Evolutionary conservation across 2,329 filamentous ascomycete species (phyloP), one percentile per base, ranked within the genome.

Genomic region (Exophiala bonariae): DNA sequence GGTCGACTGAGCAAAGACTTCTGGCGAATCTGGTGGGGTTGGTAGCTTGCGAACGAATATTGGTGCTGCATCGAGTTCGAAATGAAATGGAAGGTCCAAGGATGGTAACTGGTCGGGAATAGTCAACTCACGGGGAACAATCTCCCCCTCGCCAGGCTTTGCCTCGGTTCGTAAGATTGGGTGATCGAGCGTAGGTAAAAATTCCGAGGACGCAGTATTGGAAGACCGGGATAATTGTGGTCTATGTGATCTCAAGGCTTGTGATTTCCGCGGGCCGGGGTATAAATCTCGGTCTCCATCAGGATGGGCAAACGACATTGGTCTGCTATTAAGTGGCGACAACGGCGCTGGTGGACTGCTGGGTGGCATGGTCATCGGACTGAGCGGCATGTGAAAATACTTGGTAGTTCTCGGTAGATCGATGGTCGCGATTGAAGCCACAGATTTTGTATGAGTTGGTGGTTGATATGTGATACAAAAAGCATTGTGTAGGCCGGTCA

Each of bases 401-500:
- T 35, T 55, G 14, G 52, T 53, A 3, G 36, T 50, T 20, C 44
- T 54, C 3, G 57, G 56, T 19, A 59, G 44, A 48, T 59, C 56
- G 3, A 59, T 47, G 2, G 50, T 58, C 10, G 52, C 32, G 1
- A 58, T 50, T 4, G 53, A 44, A 11, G 55, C 55, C 6, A 57
- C 33, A 6, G 52, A 39, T 30, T 54, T 53, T 20, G 46, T 55
- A 33, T 44, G 45, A 9, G 59, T 59, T 4, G 84, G 81, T 16
- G 84, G 77, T 14, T 78, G 77, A 61, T 89, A 89, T 1, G 85
- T 89, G 56, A 89, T 85, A 11, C 81, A 85, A 54, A 89, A 77
- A 9, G 83, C 85, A 47, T 80, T 80, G 60, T 87, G 83, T 0
- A 86, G 60, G 3, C 79, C 77, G 6, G 78, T 79, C 3, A 83